phyloP scores from a whole-genome alignment of 768 basidiomycete genomes.

The Pleurotus tuoliensis region DNA sequence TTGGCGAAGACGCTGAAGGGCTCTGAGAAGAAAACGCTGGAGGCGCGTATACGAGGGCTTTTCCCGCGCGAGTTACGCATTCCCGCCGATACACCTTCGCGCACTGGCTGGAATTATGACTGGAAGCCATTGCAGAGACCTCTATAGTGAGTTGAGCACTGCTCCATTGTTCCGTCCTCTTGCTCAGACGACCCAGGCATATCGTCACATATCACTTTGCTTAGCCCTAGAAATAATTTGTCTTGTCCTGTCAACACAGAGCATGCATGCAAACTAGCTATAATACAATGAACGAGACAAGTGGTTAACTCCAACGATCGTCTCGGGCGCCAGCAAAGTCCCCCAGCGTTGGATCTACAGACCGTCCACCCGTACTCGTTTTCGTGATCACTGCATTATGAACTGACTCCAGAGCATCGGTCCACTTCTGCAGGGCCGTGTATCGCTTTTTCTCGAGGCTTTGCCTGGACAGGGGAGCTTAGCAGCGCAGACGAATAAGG shows the following conservation, averaged over 20 bases:
- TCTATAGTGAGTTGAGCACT: constrained; percentile 22
- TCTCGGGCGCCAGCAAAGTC: constrained; percentile 27
- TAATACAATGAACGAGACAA: neutral
- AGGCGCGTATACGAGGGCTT: constrained; percentile 74
- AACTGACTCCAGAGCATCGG: constrained; percentile 71
- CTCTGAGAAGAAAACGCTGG: constrained; percentile 64
- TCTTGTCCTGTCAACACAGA: too few species aligned
- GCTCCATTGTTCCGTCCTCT: too few species aligned
- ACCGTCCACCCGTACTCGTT: constrained; percentile 44
- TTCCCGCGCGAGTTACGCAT: constrained; percentile 86
- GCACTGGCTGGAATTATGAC: constrained; percentile 82
- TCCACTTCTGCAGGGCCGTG: constrained; percentile 77
- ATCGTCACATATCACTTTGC: too few species aligned
- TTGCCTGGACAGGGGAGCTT: constrained; percentile 45
- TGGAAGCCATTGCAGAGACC: constrained; percentile 68
- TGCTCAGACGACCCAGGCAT: too few species aligned
- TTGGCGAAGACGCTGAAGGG: constrained; percentile 58
- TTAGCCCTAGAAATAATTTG: too few species aligned
- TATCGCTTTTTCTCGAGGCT: constrained; percentile 87
- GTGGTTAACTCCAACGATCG: constrained; percentile 31
- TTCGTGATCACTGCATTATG: constrained; percentile 77
- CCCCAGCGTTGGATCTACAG: constrained; percentile 31
- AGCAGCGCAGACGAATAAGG: neutral
- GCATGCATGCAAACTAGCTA: neutral
- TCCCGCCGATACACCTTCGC: constrained; percentile 82